Conservation (phyloP, 495 filamentous ascomycete species). For the Cetradonia linearis region DNA sequence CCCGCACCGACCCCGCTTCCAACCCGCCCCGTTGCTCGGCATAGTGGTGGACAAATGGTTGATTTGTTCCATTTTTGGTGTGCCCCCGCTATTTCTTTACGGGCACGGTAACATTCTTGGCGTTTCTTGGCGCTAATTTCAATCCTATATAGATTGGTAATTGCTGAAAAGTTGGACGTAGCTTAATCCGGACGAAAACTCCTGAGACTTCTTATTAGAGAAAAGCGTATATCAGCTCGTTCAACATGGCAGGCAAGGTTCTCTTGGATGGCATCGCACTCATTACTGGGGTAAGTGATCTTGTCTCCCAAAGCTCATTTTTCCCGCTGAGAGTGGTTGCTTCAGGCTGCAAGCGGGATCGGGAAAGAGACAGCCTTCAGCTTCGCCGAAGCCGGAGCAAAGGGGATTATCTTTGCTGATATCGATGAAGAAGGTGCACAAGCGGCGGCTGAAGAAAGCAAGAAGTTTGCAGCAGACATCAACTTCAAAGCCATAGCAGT, state of each 20-base stretch:
- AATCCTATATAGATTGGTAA: too few relatives aligned
- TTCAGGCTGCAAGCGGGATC: conserved; percentile 27
- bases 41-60: too few relatives aligned
- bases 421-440: conserved; percentile 28
- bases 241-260: neutral
- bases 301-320: neutral
- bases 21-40: too few relatives aligned
- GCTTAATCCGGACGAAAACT: too few relatives aligned
- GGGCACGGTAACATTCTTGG: too few relatives aligned
- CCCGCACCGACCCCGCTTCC: too few relatives aligned
- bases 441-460: conserved; percentile 24
- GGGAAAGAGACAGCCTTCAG: conserved; percentile 27
- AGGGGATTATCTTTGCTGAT: conserved; percentile 32
- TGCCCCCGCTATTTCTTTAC: too few relatives aligned
- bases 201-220: too few relatives aligned
- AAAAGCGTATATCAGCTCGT: too few relatives aligned
- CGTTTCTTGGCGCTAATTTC: too few relatives aligned
- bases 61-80: too few relatives aligned
- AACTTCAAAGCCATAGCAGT: conserved; percentile 27
- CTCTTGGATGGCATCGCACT: neutral
- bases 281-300: neutral
- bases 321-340: neutral
- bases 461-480: conserved; percentile 24
- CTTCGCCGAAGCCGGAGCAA: conserved; percentile 29
- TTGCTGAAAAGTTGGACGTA: too few relatives aligned